Base-by-base conservation (phyloP, 1,284 basidiomycete species). In the Peniophora sp. region DNA sequence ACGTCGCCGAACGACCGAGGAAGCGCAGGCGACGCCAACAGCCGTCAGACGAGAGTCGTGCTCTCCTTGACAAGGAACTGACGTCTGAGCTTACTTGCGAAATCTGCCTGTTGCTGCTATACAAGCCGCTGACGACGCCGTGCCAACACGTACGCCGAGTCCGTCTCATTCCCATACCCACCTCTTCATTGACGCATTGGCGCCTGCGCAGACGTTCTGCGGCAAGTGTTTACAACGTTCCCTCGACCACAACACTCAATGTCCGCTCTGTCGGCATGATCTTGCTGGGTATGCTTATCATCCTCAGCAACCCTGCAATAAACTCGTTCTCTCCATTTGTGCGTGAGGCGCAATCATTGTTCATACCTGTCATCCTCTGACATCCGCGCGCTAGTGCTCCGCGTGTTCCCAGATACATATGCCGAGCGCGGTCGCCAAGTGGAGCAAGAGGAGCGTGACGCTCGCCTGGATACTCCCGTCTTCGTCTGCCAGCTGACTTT, bases 401-500 rank as follows among this genome's bases (percentile, higher is more conserved):
- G 75, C 54, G 78, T 77, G 1, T 88, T 85, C 61, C 78, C 84
- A 5, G 71, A 70, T 23, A 68, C 72, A 24, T 79, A 82, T 58
- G 64, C 69, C 5, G 73, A 78, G 52, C 75, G 90, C 35, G 77
- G 75, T 22, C 67, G 72, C 8, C 68, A 75, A 15, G 77, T 91
- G 47, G 81, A 85, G 55, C 75, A 78, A 47, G 90, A 92, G 60
- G 88, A 90, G 64, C 83, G 82, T 47, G 79, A 91, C 60, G 75
- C 81, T 5, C 75, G 85, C 24, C 76, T 95, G 49, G 83, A 92
- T 62, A 94, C 91, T 12, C 92, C 95, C 45, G 86, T 98, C 56
- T 94, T 97, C 59, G 83, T 95, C 55, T 92, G 87, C 63, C 88
- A 90, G 48, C 81, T 97, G 47, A 83, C 85, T 43, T 97, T 96